Evolutionary conservation across 2,329 filamentous ascomycete species (phyloP).

Genomic region (Neofusicoccum laricinum): DNA sequence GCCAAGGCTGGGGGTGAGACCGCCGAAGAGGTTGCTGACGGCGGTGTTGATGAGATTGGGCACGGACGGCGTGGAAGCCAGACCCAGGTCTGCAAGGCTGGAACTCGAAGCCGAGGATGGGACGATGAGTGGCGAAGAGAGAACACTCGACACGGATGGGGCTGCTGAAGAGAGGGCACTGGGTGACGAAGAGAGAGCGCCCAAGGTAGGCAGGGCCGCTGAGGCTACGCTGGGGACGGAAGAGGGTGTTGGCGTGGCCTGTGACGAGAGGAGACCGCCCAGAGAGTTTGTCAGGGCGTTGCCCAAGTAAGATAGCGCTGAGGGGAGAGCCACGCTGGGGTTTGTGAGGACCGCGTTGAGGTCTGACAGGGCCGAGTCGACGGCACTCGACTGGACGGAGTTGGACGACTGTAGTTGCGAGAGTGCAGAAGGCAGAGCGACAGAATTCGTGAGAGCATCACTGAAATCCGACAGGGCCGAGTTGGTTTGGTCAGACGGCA

Average conservation of each 20-base stretch:
- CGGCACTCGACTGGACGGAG: neutral
- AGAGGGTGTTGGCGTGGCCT: neutral
- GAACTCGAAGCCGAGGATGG: too few relatives aligned
- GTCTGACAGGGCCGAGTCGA: neutral
- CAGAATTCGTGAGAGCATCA: neutral
- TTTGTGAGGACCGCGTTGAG: neutral
- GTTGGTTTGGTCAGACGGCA: neutral
- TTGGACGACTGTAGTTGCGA: neutral
- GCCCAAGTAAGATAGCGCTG: neutral
- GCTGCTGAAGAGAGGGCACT: too few relatives aligned
- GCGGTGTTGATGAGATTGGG: neutral
- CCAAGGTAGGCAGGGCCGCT: too few relatives aligned
- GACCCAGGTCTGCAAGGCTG: too few relatives aligned
- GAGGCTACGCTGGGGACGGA: neutral
- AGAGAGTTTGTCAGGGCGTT: neutral
- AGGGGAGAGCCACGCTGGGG: neutral
- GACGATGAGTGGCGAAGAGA: too few relatives aligned
- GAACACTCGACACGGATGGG: too few relatives aligned
- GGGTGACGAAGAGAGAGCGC: too few relatives aligned
- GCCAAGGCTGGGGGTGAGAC: neutral
- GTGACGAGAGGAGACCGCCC: neutral
- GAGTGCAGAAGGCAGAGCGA: neutral
- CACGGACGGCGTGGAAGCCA: too few relatives aligned
- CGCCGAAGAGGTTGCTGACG: neutral
- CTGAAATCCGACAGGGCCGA: neutral